Percentiles rank a stretch among this genome's conserved stretches.
These are phyloP conservation scores for Pseudocercospora fijiensis DNA, from an alignment of 2,329 filamentous ascomycete genomes.

Conservation along the genomic window DNA sequence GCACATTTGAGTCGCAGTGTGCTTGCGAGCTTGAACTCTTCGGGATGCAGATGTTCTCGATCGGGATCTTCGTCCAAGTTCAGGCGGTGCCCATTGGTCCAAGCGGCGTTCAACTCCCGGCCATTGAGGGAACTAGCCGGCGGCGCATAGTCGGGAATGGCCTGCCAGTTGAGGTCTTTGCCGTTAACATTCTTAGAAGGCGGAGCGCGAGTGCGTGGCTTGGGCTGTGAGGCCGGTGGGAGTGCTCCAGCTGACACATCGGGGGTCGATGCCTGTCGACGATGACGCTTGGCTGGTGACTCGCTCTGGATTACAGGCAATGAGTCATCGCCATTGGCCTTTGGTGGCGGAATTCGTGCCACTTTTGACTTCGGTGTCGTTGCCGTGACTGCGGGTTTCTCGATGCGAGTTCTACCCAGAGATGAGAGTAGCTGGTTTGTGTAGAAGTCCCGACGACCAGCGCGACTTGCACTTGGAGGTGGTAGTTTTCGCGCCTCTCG, in stretches of 20 bases:
- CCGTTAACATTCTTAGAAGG: slow-evolving; percentile 32
- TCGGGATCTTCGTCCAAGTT: slow-evolving; percentile 73
- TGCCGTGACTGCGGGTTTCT: slow-evolving; percentile 16
- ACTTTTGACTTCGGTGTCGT: slow-evolving; percentile 12
- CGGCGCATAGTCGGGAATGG: slow-evolving; percentile 32
- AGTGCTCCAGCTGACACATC: slow-evolving; percentile 12
- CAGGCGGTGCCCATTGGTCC: slow-evolving; percentile 67
- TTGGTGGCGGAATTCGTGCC: slow-evolving; percentile 12
- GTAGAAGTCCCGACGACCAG: slow-evolving; percentile 17
- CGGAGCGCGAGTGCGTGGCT: slow-evolving; percentile 30
- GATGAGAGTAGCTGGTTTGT: slow-evolving; percentile 21
- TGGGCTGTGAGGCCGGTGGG: slow-evolving; percentile 24
- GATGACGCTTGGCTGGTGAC: slow-evolving; percentile 20
- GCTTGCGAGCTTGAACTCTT: slow-evolving; percentile 74
- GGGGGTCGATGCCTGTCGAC: slow-evolving; percentile 21
- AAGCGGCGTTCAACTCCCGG: slow-evolving; percentile 19
- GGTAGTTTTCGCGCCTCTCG: slow-evolving; percentile 18
- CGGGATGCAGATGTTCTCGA: slow-evolving; percentile 68
- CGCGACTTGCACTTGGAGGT: slow-evolving; percentile 10
- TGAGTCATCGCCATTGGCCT: slow-evolving; percentile 1
- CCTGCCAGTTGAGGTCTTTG: slow-evolving; percentile 30
- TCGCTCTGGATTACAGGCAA: slow-evolving; percentile 7
- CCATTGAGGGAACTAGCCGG: slow-evolving; percentile 28
- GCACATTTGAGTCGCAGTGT: slow-evolving; percentile 80
- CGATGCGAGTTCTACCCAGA: slow-evolving; percentile 18